Evolutionary conservation across 495 filamentous ascomycete species (phyloP).

Genomic region (Trichoderma orchidacearum): DNA sequence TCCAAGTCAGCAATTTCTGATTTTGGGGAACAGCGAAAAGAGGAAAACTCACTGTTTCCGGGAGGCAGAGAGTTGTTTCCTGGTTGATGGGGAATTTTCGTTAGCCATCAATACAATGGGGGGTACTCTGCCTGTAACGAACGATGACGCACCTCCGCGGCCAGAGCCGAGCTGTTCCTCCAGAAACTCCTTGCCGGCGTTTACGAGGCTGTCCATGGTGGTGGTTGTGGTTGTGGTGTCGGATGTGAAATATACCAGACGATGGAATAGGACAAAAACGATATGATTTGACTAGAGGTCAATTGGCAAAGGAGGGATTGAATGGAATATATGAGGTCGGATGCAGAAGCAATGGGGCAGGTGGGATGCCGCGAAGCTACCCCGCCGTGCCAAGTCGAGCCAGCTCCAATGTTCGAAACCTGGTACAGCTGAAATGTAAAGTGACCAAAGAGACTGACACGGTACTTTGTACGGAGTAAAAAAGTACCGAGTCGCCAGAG

Average conservation of each 20-base stretch:
- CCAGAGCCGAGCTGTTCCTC: not conserved
- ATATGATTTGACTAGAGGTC: too few species aligned
- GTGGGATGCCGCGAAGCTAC: too few species aligned
- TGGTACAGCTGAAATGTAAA: not conserved
- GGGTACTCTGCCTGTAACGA: too few species aligned
- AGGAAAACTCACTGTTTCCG: not conserved
- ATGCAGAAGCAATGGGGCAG: too few species aligned
- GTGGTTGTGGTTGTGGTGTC: too few species aligned
- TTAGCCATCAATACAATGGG: not conserved
- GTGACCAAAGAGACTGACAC: not conserved
- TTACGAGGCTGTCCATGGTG: slow-evolving; percentile 4
- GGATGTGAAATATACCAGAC: too few species aligned
- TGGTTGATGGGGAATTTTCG: not conserved
- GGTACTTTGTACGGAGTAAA: too few species aligned
- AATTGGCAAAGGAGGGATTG: not conserved
- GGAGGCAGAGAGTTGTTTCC: not conserved
- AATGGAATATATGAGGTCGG: not conserved
- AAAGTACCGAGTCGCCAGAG: too few species aligned
- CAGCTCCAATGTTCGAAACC: not conserved
- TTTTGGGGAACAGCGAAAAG: not conserved
- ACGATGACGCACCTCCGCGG: not conserved
- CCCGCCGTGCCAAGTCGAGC: not conserved
- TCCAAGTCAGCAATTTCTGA: not conserved
- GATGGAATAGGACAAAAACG: too few species aligned
- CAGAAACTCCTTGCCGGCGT: slow-evolving; percentile 3